Evolutionary conservation across 2,329 filamentous ascomycete species (phyloP).

Genomic region (Graphilbum sp.): DNA sequence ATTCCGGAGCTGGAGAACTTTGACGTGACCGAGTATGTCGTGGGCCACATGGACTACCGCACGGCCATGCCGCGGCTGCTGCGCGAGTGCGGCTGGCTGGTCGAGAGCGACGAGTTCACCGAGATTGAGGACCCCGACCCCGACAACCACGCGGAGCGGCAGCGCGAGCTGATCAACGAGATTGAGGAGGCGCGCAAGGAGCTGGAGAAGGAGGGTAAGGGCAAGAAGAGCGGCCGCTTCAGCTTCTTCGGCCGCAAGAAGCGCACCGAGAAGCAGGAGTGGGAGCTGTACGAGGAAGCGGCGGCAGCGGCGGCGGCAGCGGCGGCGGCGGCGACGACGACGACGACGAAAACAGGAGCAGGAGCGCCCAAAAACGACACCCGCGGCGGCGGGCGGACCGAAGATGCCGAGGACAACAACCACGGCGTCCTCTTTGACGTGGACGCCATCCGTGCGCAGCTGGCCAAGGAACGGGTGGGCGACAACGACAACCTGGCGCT

Average conservation of each 20-base stretch:
- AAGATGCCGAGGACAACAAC: slow-evolving; percentile 34
- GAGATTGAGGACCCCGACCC: slow-evolving; percentile 97
- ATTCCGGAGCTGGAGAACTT: slow-evolving; percentile 79
- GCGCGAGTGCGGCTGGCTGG: slow-evolving; percentile 75
- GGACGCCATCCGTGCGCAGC: slow-evolving; percentile 77
- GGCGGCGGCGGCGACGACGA: slow-evolving; percentile 6
- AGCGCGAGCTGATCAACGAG: slow-evolving; percentile 87
- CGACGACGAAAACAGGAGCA: slow-evolving; percentile 4
- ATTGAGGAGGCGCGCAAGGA: slow-evolving; percentile 88
- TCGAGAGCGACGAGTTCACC: slow-evolving; percentile 83
- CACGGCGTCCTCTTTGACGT: slow-evolving; percentile 76
- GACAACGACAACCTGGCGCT: slow-evolving; percentile 15
- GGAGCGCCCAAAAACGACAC: background rate
- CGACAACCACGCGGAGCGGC: slow-evolving; percentile 73
- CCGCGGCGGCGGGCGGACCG: no score
- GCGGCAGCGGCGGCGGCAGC: background rate
- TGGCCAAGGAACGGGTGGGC: slow-evolving; percentile 49
- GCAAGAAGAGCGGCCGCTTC: slow-evolving; percentile 39
- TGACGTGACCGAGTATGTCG: slow-evolving; percentile 70
- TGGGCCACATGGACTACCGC: slow-evolving; percentile 94
- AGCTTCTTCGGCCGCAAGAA: slow-evolving; percentile 73
- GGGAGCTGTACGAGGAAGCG: slow-evolving; percentile 80
- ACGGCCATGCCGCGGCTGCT: slow-evolving; percentile 78
- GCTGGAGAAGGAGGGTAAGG: slow-evolving; percentile 63
- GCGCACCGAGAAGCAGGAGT: slow-evolving; percentile 65